Percentiles rank a stretch among this genome's conserved stretches.
phyloP scores from a whole-genome alignment of 2,329 filamentous ascomycete genomes.

The Spiromastix sp. region DNA sequence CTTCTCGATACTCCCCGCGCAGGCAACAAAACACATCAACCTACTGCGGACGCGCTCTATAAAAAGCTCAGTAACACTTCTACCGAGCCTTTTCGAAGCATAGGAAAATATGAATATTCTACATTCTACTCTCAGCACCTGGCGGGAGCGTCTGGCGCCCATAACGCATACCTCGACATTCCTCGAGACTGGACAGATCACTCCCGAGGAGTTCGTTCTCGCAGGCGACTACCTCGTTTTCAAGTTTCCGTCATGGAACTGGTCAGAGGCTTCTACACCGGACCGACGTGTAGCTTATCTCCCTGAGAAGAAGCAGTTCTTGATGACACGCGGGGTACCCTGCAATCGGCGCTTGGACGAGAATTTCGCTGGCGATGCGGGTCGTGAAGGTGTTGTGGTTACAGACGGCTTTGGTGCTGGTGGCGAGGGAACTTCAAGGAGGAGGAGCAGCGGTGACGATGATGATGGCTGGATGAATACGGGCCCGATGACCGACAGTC shows the following conservation, averaged over 20 bases:
- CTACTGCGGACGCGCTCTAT: no score
- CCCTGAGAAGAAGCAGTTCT: conserved; percentile 83
- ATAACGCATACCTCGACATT: conserved; percentile 88
- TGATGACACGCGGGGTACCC: conserved; percentile 88
- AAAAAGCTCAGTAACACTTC: no score
- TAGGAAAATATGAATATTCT: conserved; percentile 69
- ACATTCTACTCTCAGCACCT: conserved; percentile 82
- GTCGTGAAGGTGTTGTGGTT: conserved; percentile 77
- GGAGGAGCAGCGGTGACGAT: conserved; percentile 41
- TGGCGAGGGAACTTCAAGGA: conserved; percentile 25
- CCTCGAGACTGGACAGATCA: conserved; percentile 87
- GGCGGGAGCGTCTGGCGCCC: conserved; percentile 84
- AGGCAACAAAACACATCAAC: no score
- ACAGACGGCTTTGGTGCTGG: conserved; percentile 56
- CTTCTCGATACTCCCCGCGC: no score
- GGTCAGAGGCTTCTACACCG: conserved; percentile 78
- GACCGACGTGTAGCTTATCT: conserved; percentile 71
- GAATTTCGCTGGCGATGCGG: conserved; percentile 81
- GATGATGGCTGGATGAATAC: conserved; percentile 91
- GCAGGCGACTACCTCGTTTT: conserved; percentile 97
- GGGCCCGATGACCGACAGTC: conserved; percentile 60
- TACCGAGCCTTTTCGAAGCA: no score
- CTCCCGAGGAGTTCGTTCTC: conserved; percentile 89
- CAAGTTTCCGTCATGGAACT: conserved; percentile 98
- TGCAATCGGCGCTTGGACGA: conserved; percentile 87